A percentile compares a stretch with the other conserved stretches of the same genome.
phyloP scores from a whole-genome alignment of 805 yeast genomes.

The Schwanniomyces vanrijiae region DNA sequence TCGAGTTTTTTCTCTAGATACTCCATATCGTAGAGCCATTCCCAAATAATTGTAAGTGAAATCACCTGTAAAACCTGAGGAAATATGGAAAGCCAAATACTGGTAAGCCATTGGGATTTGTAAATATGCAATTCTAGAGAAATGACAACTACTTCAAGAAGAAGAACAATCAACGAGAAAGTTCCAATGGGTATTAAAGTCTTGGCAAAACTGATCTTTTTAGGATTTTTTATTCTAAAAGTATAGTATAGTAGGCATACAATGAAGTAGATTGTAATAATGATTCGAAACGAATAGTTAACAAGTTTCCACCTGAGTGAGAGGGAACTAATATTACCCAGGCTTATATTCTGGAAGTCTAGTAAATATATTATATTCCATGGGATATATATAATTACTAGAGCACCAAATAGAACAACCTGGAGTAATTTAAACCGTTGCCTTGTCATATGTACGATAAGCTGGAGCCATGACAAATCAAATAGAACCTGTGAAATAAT shows the following conservation, averaged over 20 bases:
- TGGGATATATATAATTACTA: conserved; percentile 23
- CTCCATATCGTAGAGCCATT: conserved; percentile 60
- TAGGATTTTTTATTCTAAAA: conserved; percentile 31
- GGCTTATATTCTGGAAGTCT: not conserved
- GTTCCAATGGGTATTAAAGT: conserved; percentile 50
- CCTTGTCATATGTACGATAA: conserved; percentile 39
- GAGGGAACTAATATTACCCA: conserved; percentile 1
- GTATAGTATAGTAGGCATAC: conserved; percentile 39
- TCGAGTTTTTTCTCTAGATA: conserved; percentile 50
- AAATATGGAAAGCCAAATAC: conserved; percentile 49
- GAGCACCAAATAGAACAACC: conserved; percentile 26
- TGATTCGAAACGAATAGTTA: conserved; percentile 26
- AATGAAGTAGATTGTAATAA: conserved; percentile 28
- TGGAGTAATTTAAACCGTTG: conserved; percentile 26
- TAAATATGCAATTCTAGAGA: conserved; percentile 26
- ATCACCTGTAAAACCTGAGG: conserved; percentile 48
- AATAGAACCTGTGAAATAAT: conserved; percentile 44
- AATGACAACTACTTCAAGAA: conserved; percentile 34
- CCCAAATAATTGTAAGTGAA: conserved; percentile 59
- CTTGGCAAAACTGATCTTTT: conserved; percentile 45
- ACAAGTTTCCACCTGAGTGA: conserved; percentile 22
- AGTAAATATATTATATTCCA: not conserved
- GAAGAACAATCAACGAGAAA: conserved; percentile 40
- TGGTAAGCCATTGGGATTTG: conserved; percentile 35
- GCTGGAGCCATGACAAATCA: conserved; percentile 56